These are phyloP conservation scores for Marvania coccoides DNA, from an alignment of 139 green algal species.

Conservation along the genomic window DNA sequence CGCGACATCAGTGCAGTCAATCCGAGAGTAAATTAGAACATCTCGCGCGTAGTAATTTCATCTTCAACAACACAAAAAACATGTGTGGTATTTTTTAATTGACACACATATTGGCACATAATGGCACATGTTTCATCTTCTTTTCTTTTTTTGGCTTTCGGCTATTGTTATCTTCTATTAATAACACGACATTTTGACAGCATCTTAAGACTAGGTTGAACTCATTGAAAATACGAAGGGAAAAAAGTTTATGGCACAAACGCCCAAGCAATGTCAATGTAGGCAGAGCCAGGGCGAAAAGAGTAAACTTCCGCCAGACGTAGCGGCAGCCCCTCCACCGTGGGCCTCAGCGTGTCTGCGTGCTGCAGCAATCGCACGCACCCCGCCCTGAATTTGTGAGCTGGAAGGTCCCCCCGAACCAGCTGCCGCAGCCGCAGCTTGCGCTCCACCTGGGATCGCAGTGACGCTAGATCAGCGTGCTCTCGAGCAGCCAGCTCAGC, in stretches of 20 bases:
- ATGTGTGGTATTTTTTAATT: too few species aligned
- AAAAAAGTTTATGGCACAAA: slow-evolving; percentile 20
- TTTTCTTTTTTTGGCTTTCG: background rate
- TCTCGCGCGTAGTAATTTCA: background rate
- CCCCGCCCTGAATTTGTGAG: slow-evolving; percentile 20
- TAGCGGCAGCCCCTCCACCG: slow-evolving; percentile 43
- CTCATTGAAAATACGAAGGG: background rate
- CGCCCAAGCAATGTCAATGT: slow-evolving; percentile 52
- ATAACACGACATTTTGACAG: background rate
- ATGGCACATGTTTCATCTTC: too few species aligned
- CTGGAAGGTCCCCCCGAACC: slow-evolving; percentile 19
- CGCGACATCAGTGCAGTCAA: slow-evolving; percentile 60
- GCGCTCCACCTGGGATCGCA: slow-evolving; percentile 26
- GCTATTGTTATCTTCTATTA: background rate
- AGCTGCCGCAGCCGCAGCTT: slow-evolving; percentile 35
- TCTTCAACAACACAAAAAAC: too few species aligned
- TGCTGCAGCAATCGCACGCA: slow-evolving; percentile 38
- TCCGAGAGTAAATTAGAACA: slow-evolving; percentile 27
- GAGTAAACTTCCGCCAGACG: slow-evolving; percentile 38
- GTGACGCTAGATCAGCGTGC: slow-evolving; percentile 2
- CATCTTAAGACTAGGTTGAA: too few species aligned
- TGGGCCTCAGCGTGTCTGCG: slow-evolving; percentile 21
- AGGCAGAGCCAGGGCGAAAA: slow-evolving; percentile 21
- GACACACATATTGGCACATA: too few species aligned
- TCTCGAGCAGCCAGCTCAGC: background rate